Evolutionary conservation across 2,329 filamentous ascomycete species (phyloP).

Genomic region (Cryoendolithus antarcticus): DNA sequence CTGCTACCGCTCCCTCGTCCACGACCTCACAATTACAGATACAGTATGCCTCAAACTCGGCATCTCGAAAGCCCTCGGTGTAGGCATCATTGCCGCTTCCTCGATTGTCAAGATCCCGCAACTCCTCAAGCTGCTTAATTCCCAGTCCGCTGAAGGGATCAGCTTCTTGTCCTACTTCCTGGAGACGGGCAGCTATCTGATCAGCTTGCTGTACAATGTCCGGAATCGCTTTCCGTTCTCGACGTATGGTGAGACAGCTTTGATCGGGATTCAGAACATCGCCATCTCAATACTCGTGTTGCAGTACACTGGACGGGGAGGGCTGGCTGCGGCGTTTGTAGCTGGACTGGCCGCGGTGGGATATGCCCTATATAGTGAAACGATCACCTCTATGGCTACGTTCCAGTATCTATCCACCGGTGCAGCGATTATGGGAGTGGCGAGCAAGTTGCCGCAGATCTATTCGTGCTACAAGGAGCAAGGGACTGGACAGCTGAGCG

Average conservation of each 20-base stretch:
- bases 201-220: constrained; percentile 82
- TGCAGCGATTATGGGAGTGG: constrained; percentile 69
- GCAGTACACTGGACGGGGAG: constrained; percentile 60
- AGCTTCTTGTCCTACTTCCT: constrained; percentile 86
- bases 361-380: constrained; percentile 57
- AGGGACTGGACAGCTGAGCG: constrained; percentile 87
- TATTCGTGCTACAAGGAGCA: constrained; percentile 74
- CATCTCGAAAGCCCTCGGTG: constrained; percentile 81
- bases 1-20: constrained; percentile 78
- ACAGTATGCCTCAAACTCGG: constrained; percentile 75
- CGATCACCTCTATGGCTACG: constrained; percentile 51
- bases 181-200: constrained; percentile 78
- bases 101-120: constrained; percentile 94
- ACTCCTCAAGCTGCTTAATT: constrained; percentile 79
- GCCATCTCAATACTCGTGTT: constrained; percentile 78
- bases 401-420: constrained; percentile 71
- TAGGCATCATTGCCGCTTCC: constrained; percentile 83
- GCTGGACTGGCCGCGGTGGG: constrained; percentile 59
- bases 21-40: constrained; percentile 69
- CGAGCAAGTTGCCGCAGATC: constrained; percentile 92
- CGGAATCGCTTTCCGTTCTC: constrained; percentile 89
- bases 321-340: constrained; percentile 63
- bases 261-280: constrained; percentile 87
- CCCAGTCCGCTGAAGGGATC: constrained; percentile 69
- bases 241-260: constrained; percentile 88